A percentile compares a stretch with the other conserved stretches of the same genome.
phyloP scores from a whole-genome alignment of 2,329 filamentous ascomycete genomes.

The Arthrobotrys iridis region DNA sequence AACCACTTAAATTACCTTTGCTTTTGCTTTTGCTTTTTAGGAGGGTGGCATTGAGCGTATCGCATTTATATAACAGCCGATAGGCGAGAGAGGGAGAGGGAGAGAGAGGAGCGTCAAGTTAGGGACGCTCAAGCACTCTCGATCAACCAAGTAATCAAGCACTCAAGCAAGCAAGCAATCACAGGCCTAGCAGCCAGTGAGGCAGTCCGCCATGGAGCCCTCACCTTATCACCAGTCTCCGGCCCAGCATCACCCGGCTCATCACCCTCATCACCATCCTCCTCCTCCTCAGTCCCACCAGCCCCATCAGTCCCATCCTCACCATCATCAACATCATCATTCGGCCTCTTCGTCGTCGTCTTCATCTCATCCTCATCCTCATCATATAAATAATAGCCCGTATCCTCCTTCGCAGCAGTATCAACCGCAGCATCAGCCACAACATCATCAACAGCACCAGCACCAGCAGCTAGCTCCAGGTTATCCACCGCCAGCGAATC shows the following conservation, averaged over 20 bases:
- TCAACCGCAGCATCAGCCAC: neutral
- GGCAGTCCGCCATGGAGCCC: neutral
- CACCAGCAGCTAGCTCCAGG: constrained; percentile 31
- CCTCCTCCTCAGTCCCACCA: neutral
- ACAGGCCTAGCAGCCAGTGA: neutral
- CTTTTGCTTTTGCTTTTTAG: too few relatives aligned
- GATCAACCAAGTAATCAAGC: too few relatives aligned
- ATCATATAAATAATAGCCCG: neutral
- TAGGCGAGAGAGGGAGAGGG: constrained; percentile 6
- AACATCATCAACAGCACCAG: constrained; percentile 11
- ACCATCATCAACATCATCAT: constrained; percentile 9
- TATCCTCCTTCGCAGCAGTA: neutral
- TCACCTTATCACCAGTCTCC: constrained; percentile 36
- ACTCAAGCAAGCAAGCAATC: neutral
- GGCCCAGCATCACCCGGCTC: neutral
- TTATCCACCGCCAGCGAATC: constrained; percentile 36
- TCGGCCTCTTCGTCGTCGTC: neutral
- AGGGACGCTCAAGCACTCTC: too few relatives aligned
- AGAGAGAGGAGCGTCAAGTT: neutral
- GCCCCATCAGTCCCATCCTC: neutral
- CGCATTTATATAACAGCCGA: too few relatives aligned
- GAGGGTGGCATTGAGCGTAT: too few relatives aligned
- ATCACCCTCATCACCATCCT: neutral
- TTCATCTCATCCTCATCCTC: constrained; percentile 2
- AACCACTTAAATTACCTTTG: too few relatives aligned